Base-by-base conservation (phyloP, 1,284 basidiomycete genomes). In the Singerocomus inundabilis region DNA sequence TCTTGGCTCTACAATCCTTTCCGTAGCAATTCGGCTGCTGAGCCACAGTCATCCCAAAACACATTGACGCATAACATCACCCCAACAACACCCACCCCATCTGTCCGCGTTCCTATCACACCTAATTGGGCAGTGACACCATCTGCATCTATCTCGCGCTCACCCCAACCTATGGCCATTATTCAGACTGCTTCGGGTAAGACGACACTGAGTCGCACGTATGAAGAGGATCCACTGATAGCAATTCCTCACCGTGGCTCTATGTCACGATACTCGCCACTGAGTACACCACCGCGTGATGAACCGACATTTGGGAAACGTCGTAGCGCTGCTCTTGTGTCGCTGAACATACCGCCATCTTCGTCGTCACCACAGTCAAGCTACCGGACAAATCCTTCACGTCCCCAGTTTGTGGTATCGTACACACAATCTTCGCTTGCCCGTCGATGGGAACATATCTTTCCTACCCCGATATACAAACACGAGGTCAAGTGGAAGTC, bases 401-500 rank as follows among this genome's bases (percentile, higher is more conserved):
- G 79, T 30, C 82, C 81, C 2, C 74, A 76, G 34, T 67, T 75
- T 5, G 67, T 73, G 1, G 72, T 86, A 4, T 77, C 84, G 0
- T 78, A 82, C 52, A 71, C 77, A 1, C 84, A 88, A 55, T 77
- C 80, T 2, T 81, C 85, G 6, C 82, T 94, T 28, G 89, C 90
- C 4, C 76, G 87, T 33, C 75, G 91, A 16, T 94, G 94, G 93
- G 88, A 96, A 62, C 93, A 97, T 64, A 78, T 90, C 48, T 88
- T 91, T 61, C 88, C 93, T 0, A 79, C 79, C 8, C 80, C 85
- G 5, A 68, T 80, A n/a, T 85, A 82, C 62, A 90, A 91, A 62
- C 87, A 95, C 59, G 84, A 92, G 29, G 84, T 96, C 70, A 98
- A 98, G 65, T 99, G 96, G 96, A 84, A 84, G 54, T 87, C 86